These are phyloP conservation scores for Epichloe glyceriae DNA, from an alignment of 2,329 filamentous ascomycete genomes.

Conservation along the genomic window DNA sequence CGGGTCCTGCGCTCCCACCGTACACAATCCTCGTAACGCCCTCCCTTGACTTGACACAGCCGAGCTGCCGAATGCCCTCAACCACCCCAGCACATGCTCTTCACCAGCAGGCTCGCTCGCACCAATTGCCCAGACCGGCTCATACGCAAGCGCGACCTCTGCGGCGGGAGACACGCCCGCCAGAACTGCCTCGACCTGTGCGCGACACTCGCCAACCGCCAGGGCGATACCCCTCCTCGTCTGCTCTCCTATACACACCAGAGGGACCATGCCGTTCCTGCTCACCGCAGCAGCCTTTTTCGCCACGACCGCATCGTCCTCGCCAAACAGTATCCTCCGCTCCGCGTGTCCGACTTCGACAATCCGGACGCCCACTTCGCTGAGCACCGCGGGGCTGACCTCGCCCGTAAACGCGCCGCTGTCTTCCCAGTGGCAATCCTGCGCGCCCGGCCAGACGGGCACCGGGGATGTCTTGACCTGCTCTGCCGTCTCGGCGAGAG, in stretches of 20 bases:
- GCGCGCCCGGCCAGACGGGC: slow-evolving; percentile 52
- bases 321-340: slow-evolving; percentile 55
- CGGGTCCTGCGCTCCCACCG: slow-evolving; percentile 71
- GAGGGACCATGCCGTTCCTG: slow-evolving; percentile 57
- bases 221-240: slow-evolving; percentile 34
- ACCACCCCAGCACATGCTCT: slow-evolving; percentile 62
- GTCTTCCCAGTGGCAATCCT: slow-evolving; percentile 61
- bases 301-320: slow-evolving; percentile 56
- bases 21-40: slow-evolving; percentile 61
- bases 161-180: slow-evolving; percentile 44
- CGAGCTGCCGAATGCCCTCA: slow-evolving; percentile 43
- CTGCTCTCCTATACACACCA: slow-evolving; percentile 71
- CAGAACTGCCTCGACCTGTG: slow-evolving; percentile 53
- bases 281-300: slow-evolving; percentile 57
- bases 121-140: slow-evolving; percentile 84
- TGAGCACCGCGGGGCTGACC: slow-evolving; percentile 55
- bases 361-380: slow-evolving; percentile 54
- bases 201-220: slow-evolving; percentile 52
- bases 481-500: slow-evolving; percentile 40
- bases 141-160: slow-evolving; percentile 69
- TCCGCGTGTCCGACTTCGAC: slow-evolving; percentile 77
- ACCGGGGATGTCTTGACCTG: slow-evolving; percentile 28
- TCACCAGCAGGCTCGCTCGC: slow-evolving; percentile 56
- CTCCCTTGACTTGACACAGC: slow-evolving; percentile 35
- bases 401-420: slow-evolving; percentile 66